Evolutionary conservation across 108 stramenopile species (phyloP).

Genomic region (Poteriospumella lacustris): DNA sequence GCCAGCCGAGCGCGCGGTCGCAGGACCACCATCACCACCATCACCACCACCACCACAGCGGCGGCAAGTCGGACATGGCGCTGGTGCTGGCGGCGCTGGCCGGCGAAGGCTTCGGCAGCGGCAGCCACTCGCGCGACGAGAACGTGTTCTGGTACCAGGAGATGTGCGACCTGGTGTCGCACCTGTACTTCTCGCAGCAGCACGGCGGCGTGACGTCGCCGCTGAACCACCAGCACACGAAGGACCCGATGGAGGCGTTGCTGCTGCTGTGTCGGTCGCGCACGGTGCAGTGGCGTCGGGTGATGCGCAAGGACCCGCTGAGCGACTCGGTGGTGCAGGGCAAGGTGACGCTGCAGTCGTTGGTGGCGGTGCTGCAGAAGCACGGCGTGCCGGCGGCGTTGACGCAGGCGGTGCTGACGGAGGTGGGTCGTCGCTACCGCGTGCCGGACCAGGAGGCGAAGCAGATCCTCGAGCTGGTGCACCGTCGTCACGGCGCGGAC

Average conservation of each 20-base stretch:
- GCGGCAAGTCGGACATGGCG: too few species aligned
- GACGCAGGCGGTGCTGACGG: background rate
- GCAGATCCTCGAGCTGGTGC: too few species aligned
- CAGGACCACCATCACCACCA: too few species aligned
- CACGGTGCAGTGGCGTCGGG: background rate
- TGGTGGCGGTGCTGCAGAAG: background rate
- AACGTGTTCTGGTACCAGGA: background rate
- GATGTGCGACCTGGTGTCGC: slow-evolving; percentile 17
- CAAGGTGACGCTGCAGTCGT: background rate
- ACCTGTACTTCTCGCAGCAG: background rate
- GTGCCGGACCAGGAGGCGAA: background rate
- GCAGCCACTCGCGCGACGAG: too few species aligned
- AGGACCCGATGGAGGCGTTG: background rate
- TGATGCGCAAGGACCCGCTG: slow-evolving; percentile 2
- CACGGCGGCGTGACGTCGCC: too few species aligned
- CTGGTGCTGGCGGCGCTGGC: too few species aligned
- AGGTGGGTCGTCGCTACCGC: background rate
- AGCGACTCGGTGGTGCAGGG: too few species aligned
- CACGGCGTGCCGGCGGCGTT: background rate
- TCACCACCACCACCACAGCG: too few species aligned
- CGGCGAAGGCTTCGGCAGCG: too few species aligned
- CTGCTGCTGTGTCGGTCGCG: background rate
- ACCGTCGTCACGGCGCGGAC: too few species aligned
- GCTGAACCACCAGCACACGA: too few species aligned
- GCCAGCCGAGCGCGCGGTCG: too few species aligned